phyloP scores from a whole-genome alignment of 208 protist genomes.

The Acanthamoeba royreba region DNA sequence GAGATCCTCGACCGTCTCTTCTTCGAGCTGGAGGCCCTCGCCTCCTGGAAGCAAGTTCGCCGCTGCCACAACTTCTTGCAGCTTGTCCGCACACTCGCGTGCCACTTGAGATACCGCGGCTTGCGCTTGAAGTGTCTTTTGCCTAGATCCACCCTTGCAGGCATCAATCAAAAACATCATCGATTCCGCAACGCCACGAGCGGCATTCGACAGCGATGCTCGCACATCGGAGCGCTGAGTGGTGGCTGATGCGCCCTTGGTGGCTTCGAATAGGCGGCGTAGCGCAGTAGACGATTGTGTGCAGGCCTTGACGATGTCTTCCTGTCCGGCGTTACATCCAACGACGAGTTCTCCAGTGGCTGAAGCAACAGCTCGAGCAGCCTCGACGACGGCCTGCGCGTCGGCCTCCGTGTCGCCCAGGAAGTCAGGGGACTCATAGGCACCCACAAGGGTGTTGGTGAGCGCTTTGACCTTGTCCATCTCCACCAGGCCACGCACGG shows the following conservation, averaged over 20 bases:
- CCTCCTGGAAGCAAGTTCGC: conserved; percentile 46
- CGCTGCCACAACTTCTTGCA: conserved; percentile 20
- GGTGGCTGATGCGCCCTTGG: not conserved
- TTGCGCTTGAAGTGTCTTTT: conserved; percentile 1
- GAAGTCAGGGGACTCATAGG: not conserved
- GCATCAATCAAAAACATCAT: not conserved
- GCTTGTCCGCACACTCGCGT: conserved; percentile 30
- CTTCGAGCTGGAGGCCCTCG: conserved; percentile 37
- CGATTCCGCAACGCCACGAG: not conserved
- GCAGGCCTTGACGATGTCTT: conserved; percentile 11
- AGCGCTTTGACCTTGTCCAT: not conserved
- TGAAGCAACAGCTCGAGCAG: not conserved
- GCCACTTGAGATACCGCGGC: not conserved
- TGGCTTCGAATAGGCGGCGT: not conserved
- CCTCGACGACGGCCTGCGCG: not conserved
- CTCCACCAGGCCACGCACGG: conserved; percentile 13
- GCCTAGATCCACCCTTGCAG: conserved; percentile 32
- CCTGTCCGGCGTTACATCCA: not conserved
- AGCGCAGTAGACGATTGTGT: not conserved
- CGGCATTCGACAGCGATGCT: not conserved
- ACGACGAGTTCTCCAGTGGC: conserved; percentile 38
- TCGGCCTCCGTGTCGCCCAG: not conserved
- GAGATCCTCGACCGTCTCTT: conserved; percentile 26
- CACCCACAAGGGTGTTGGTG: not conserved
- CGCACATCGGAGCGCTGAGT: not conserved